These are phyloP conservation scores for Gossypium herbaceum DNA, from an alignment of 345 rosid species.

Conservation along the genomic window DNA sequence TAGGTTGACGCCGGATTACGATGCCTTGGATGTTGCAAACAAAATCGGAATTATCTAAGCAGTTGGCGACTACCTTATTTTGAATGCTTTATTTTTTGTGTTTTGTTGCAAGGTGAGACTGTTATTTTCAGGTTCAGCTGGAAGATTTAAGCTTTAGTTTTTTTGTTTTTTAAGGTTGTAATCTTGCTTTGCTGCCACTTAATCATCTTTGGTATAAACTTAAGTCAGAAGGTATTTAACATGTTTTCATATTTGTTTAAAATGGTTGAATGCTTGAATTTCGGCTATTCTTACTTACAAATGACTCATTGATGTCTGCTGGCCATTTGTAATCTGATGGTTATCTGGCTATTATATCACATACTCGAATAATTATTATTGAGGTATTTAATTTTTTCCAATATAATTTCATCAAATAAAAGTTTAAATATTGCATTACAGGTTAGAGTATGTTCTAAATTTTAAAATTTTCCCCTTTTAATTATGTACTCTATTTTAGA, in stretches of 20 bases:
- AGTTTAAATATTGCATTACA: neutral
- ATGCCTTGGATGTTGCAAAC: constrained; percentile 97
- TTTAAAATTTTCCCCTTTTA: no score
- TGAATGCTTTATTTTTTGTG: constrained; percentile 2
- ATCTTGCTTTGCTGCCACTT: constrained; percentile 3
- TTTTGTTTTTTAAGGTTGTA: neutral
- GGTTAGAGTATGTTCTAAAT: no score
- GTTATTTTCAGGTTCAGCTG: constrained; percentile 15
- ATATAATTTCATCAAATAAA: no score
- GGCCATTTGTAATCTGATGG: no score
- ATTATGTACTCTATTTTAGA: no score
- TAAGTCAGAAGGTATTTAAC: neutral
- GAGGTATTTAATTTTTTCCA: no score
- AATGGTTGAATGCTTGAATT: neutral
- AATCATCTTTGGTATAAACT: constrained; percentile 3
- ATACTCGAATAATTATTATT: no score
- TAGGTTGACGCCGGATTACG: constrained; percentile 84
- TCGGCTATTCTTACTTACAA: neutral
- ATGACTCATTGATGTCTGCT: neutral
- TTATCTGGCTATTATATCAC: no score
- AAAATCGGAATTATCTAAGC: constrained; percentile 86
- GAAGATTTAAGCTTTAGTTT: neutral
- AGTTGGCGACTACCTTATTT: neutral
- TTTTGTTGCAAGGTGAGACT: constrained; percentile 7
- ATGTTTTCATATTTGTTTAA: neutral